Percentiles rank a stretch among this genome's conserved stretches.
These are phyloP conservation scores for Blastobotrys niveus DNA, from an alignment of 1,139 yeast genomes.

Conservation along the genomic window DNA sequence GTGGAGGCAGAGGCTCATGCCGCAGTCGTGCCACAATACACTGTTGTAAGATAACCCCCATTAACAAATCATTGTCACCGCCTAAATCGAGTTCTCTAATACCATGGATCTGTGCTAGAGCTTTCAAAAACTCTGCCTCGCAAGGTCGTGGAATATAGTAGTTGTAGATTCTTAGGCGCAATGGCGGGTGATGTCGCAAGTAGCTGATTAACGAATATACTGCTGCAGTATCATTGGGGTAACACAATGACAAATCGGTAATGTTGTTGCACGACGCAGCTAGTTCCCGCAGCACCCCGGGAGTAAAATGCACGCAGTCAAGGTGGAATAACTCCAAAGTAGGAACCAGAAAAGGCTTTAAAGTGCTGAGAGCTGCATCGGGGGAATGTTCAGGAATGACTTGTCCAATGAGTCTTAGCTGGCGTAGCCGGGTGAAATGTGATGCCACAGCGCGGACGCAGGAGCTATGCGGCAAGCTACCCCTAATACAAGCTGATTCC, in stretches of 20 bases:
- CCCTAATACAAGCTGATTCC: neutral
- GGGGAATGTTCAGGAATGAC: neutral
- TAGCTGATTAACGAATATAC: neutral
- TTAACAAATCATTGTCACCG: neutral
- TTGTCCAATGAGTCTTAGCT: conserved; percentile 2
- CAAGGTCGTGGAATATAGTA: conserved; percentile 1
- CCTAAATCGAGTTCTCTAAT: neutral
- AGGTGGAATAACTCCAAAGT: neutral
- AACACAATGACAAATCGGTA: neutral
- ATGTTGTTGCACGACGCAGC: neutral
- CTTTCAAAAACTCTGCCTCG: neutral
- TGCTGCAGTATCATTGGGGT: neutral
- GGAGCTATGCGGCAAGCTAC: neutral
- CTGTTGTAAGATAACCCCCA: no score
- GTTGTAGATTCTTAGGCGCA: neutral
- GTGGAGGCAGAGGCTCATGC: no score
- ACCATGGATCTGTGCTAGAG: neutral
- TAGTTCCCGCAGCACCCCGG: neutral
- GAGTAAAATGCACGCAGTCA: conserved; percentile 1
- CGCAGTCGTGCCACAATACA: no score
- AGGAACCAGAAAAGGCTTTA: neutral
- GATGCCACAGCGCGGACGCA: no score
- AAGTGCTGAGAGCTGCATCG: neutral
- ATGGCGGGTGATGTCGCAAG: neutral
- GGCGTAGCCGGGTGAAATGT: neutral